phyloP scores from a whole-genome alignment of 768 basidiomycete species.

The Candolleomyces eurysporus region DNA sequence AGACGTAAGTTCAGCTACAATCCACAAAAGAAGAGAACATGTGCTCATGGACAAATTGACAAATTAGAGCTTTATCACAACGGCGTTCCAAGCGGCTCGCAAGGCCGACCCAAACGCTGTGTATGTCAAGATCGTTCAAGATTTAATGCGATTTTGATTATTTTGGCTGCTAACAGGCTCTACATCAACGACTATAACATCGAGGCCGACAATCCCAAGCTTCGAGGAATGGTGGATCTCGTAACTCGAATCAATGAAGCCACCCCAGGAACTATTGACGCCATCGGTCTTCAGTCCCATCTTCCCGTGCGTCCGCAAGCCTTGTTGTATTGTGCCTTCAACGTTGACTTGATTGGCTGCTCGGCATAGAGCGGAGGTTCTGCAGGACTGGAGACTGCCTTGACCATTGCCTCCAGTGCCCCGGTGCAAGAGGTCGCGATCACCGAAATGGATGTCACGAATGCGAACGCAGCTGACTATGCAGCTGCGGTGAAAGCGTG shows the following conservation, averaged over 20 bases:
- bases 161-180: slow-evolving; percentile 17
- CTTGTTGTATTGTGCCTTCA: not conserved
- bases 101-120: slow-evolving; percentile 48
- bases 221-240: slow-evolving; percentile 37
- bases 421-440: slow-evolving; percentile 45
- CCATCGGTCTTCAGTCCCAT: slow-evolving; percentile 48
- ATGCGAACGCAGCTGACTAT: slow-evolving; percentile 39
- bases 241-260: slow-evolving; percentile 40
- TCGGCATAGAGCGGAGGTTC: slow-evolving; percentile 31
- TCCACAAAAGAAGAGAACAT: too few relatives aligned
- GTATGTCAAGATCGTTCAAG: slow-evolving; percentile 16
- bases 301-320: slow-evolving; percentile 11
- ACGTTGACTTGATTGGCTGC: not conserved
- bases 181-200: slow-evolving; percentile 48
- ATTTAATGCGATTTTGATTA: not conserved
- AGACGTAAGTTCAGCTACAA: slow-evolving; percentile 19
- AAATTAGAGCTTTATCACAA: slow-evolving; percentile 40
- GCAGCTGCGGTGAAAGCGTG: slow-evolving; percentile 45
- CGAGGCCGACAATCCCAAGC: slow-evolving; percentile 47
- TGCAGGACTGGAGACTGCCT: slow-evolving; percentile 38
- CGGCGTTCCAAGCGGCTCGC: slow-evolving; percentile 49
- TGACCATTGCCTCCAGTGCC: slow-evolving; percentile 35
- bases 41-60: too few relatives aligned
- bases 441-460: slow-evolving; percentile 43
- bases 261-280: slow-evolving; percentile 41